phyloP scores from a whole-genome alignment of 306 rosid genomes.

The Glycine latifolia region DNA sequence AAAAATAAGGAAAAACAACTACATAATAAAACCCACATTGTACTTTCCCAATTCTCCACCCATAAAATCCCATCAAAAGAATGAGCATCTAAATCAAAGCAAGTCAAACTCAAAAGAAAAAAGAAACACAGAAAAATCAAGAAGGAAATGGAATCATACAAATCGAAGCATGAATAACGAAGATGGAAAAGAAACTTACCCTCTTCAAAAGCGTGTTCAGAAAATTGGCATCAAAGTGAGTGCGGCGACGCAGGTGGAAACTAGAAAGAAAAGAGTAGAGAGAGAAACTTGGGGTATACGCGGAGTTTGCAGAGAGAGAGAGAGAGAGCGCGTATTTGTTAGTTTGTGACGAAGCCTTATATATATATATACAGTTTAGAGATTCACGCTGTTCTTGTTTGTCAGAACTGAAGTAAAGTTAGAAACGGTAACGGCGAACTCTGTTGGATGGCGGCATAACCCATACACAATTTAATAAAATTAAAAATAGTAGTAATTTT shows the following conservation, averaged over 20 bases:
- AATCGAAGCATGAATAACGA: background rate
- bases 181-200: conserved; percentile 53
- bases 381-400: conserved; percentile 45
- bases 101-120: background rate
- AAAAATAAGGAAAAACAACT: background rate
- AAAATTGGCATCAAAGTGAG: conserved; percentile 13
- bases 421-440: conserved; percentile 40
- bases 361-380: background rate
- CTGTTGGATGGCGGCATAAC: background rate
- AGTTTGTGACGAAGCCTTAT: background rate
- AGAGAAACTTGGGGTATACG: background rate
- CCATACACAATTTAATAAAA: background rate
- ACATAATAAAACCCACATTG: conserved; percentile 29
- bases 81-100: background rate
- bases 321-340: background rate
- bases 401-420: conserved; percentile 40
- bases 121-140: background rate
- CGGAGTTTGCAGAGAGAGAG: conserved; percentile 10
- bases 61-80: conserved; percentile 29
- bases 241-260: background rate
- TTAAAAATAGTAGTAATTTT: too few species aligned
- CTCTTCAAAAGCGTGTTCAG: conserved; percentile 47
- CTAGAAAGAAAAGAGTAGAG: background rate
- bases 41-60: background rate
- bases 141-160: background rate